phyloP scores from a whole-genome alignment of 805 yeast genomes.

The Myxozyma nipponensis region DNA sequence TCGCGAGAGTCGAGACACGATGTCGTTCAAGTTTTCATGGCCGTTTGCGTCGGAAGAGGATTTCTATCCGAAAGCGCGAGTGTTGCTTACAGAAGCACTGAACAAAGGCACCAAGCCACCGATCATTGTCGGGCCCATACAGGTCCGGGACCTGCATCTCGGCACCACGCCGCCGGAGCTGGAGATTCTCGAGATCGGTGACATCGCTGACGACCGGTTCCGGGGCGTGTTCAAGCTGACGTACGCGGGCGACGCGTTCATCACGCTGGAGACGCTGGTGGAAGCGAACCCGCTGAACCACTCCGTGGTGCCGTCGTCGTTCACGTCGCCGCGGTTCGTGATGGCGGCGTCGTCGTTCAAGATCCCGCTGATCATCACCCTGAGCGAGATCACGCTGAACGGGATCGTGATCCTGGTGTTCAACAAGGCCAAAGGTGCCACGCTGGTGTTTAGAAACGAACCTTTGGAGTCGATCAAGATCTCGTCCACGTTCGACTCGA shows the following conservation, averaged over 20 bases:
- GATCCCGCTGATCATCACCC: conserved; percentile 70
- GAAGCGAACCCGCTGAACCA: conserved; percentile 73
- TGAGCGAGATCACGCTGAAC: conserved; percentile 65
- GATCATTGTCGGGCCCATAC: conserved; percentile 64
- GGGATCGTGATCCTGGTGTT: conserved; percentile 85
- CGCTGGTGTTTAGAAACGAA: conserved; percentile 83
- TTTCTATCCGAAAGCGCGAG: conserved; percentile 57
- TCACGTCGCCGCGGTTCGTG: conserved; percentile 63
- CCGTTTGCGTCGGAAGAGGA: conserved; percentile 63
- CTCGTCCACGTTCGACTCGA: conserved; percentile 79
- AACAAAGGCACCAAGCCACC: conserved; percentile 68
- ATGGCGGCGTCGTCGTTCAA: conserved; percentile 65
- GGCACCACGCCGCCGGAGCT: conserved; percentile 69
- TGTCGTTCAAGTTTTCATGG: conserved; percentile 83
- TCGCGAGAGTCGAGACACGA: too few relatives aligned
- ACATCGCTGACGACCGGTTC: conserved; percentile 67
- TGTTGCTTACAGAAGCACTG: conserved; percentile 64
- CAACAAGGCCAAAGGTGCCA: conserved; percentile 74
- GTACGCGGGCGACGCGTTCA: conserved; percentile 70
- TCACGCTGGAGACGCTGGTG: conserved; percentile 71
- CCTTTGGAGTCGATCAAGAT: conserved; percentile 81
- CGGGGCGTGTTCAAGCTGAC: conserved; percentile 77
- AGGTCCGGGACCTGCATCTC: conserved; percentile 64
- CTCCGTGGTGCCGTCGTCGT: conserved; percentile 43
- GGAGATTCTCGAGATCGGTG: conserved; percentile 80